phyloP scores from a whole-genome alignment of 202 grass and related monocot genomes.

The Dendrocalamus latiflorus region DNA sequence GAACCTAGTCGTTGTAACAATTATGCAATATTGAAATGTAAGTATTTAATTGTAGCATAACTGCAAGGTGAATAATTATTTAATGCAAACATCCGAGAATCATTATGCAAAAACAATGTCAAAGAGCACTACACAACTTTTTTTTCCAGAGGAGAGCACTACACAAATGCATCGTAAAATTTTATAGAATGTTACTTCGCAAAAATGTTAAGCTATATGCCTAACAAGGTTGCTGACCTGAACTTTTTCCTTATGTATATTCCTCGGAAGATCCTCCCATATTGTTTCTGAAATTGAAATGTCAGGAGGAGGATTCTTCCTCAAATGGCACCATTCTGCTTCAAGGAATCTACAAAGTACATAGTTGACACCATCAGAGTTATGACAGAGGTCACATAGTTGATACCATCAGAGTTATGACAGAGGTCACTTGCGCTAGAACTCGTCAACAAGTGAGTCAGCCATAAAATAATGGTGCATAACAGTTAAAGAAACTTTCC shows the following conservation, averaged over 20 bases:
- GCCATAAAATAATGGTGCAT: neutral
- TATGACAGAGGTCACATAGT: too few relatives aligned
- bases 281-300: too few relatives aligned
- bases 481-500: neutral
- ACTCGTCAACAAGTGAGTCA: neutral
- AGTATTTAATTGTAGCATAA: slow-evolving; percentile 15
- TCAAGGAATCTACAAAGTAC: slow-evolving; percentile 60
- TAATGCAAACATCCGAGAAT: neutral
- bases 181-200: too few relatives aligned
- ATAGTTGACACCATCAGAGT: slow-evolving; percentile 19
- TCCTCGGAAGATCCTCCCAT: too few relatives aligned
- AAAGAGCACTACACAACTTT: neutral
- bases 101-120: neutral
- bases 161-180: neutral
- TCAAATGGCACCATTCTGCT: slow-evolving; percentile 63
- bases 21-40: neutral
- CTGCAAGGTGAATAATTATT: neutral
- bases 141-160: too few relatives aligned
- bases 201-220: too few relatives aligned
- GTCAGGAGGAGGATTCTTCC: slow-evolving; percentile 37
- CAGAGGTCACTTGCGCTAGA: neutral
- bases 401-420: slow-evolving; percentile 19
- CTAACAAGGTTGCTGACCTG: slow-evolving; percentile 16
- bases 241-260: slow-evolving; percentile 51
- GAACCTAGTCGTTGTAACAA: slow-evolving; percentile 57